A percentile compares a stretch with the other conserved stretches of the same genome.
These are phyloP conservation scores for Microstegium vimineum DNA, from an alignment of 176 grass and related monocot species.

Conservation along the genomic window DNA sequence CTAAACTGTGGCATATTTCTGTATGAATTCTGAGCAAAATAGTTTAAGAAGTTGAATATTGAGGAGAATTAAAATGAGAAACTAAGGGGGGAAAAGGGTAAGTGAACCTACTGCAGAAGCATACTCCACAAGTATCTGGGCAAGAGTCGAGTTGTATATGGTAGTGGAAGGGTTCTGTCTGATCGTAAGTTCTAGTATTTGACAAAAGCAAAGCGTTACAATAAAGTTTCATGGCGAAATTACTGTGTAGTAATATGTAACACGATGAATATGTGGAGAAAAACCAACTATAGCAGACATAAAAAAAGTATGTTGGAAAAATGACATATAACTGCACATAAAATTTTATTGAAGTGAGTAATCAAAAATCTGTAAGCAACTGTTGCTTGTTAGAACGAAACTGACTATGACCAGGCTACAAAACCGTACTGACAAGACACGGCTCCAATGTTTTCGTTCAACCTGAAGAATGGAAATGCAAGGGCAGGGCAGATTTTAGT, in stretches of 20 bases:
- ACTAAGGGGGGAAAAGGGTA: not conserved
- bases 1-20: not conserved
- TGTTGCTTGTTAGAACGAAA: not conserved
- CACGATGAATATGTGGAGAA: not conserved
- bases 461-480: not conserved
- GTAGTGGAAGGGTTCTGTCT: conserved; percentile 26
- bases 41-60: not conserved
- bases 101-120: conserved; percentile 71
- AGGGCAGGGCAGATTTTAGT: not conserved
- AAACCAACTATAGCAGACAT: not conserved
- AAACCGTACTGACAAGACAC: not conserved
- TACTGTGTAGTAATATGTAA: not conserved
- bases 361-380: not conserved
- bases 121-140: conserved; percentile 82
- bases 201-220: not conserved
- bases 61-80: too few species aligned
- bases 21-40: not conserved
- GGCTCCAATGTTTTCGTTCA: not conserved
- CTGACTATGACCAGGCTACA: not conserved
- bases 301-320: not conserved
- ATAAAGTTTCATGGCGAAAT: not conserved
- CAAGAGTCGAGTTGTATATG: conserved; percentile 81
- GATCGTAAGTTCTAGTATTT: conserved; percentile 46
- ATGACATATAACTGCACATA: not conserved
- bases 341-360: not conserved